phyloP scores from a whole-genome alignment of 495 filamentous ascomycete genomes.

The Lichina pygmaea region DNA sequence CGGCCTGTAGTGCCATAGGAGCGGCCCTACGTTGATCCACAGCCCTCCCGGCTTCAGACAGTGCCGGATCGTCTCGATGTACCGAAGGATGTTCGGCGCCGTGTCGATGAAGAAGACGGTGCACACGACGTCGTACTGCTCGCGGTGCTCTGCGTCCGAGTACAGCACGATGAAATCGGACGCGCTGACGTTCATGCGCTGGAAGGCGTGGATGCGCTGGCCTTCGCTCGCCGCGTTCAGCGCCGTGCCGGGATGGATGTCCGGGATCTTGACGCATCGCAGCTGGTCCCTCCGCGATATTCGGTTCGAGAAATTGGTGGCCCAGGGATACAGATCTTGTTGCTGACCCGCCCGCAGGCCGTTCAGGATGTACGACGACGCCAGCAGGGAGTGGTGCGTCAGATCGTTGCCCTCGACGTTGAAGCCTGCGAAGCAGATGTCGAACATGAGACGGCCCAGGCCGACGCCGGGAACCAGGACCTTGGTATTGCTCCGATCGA shows the following conservation, averaged over 20 bases:
- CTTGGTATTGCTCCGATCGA: conserved; percentile 17
- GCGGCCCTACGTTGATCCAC: conserved; percentile 71
- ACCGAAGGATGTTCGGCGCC: conserved; percentile 70
- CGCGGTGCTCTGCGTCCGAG: conserved; percentile 24
- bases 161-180: conserved; percentile 68
- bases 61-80: conserved; percentile 54
- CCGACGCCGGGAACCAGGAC: conserved; percentile 80
- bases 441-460: conserved; percentile 64
- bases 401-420: conserved; percentile 79
- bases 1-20: conserved; percentile 61
- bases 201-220: conserved; percentile 10
- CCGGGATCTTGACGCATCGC: conserved; percentile 39
- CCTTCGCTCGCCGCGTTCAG: conserved; percentile 16
- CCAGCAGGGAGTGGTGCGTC: conserved; percentile 75
- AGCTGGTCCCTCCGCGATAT: conserved; percentile 41
- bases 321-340: conserved; percentile 46
- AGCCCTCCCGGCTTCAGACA: conserved; percentile 56
- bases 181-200: conserved; percentile 62
- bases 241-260: conserved; percentile 38
- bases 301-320: conserved; percentile 60
- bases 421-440: conserved; percentile 53
- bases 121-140: conserved; percentile 52
- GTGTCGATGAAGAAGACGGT: conserved; percentile 95
- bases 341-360: conserved; percentile 7
- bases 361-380: conserved; percentile 70